A percentile compares a stretch with the other conserved stretches of the same genome.
Conservation (phyloP, 2,329 filamentous ascomycete genomes). For the Ramularia collo-cygni region DNA sequence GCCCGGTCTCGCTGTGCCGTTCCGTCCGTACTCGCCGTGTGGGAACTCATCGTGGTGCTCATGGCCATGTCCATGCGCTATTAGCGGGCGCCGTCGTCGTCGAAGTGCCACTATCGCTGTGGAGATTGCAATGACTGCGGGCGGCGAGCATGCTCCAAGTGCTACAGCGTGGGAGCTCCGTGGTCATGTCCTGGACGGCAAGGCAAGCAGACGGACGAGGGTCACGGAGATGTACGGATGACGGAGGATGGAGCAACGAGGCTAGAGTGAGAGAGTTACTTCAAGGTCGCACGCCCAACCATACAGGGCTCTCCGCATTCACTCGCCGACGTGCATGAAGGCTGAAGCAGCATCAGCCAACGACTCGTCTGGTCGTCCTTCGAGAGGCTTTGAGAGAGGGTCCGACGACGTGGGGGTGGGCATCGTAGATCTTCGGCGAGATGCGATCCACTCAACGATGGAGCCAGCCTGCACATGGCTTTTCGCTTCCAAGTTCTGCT, state of each 20-base stretch:
- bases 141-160: constrained; percentile 17
- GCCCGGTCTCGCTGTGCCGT: constrained; percentile 5
- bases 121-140: constrained; percentile 8
- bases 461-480: too few relatives aligned
- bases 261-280: not conserved
- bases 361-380: too few relatives aligned
- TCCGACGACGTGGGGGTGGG: too few relatives aligned
- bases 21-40: constrained; percentile 3
- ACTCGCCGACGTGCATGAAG: too few relatives aligned
- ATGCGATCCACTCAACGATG: too few relatives aligned
- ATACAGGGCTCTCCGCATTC: not conserved
- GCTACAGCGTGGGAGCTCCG: constrained; percentile 1
- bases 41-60: constrained; percentile 7
- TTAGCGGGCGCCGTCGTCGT: not conserved
- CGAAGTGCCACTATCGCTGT: not conserved
- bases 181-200: constrained; percentile 14
- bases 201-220: constrained; percentile 2
- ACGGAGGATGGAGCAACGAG: not conserved
- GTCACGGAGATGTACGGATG: constrained; percentile 1
- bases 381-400: too few relatives aligned
- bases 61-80: constrained; percentile 6
- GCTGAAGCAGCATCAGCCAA: too few relatives aligned
- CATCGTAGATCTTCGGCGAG: too few relatives aligned
- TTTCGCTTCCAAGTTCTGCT: too few relatives aligned
- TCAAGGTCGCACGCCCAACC: not conserved